Base-by-base conservation (phyloP, 805 yeast species). In the Torulaspora franciscae region DNA sequence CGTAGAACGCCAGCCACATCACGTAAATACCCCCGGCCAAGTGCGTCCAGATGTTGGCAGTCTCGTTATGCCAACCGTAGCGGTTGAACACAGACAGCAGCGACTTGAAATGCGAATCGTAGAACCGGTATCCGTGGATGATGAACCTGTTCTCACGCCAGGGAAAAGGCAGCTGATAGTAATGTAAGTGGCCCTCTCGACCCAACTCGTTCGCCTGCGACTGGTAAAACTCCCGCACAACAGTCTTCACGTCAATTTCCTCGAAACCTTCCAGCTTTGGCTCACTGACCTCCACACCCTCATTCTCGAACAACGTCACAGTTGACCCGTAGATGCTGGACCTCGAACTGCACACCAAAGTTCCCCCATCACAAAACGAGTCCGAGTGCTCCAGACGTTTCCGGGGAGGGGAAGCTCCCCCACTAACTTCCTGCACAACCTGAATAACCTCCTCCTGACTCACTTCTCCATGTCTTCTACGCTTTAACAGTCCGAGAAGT, bases 31-130 rank as follows among this genome's bases (percentile, higher is more conserved):
- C 76, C 10, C 97, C 98, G 1, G 79, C 28, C 10, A 87, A 58
- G 68, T 91, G 99, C 0, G 96, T 77, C 98, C 99, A 91, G 45
- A 91, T 89, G 66, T 93, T 93, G 60, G 85, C 76, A 0, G 95
- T 77, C 64, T 91, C 99, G 62, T 91, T 91, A 66, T 93, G 98
- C 62, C 72, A 59, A 19, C 66, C 65, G 42, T 63, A 65, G 61
- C 62, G 55, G 43, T 62, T 61, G 62, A 59, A 79, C 74, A 89
- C 69, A 38, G 90, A 78, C 47, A 71, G 64, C 25, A 83, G 42
- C 52, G 93, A 83, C 43, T 76, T 73, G 6, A 57, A 25, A 59
- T 83, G 89, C 32, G 76, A 74, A 46, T 77, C 69, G 49, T 83
- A 80, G 66, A 91, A 93, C 48, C 97, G 71, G 68, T 91, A 93